Evolutionary conservation across 805 yeast genomes (phyloP), one percentile per base, ranked within the genome.

Genomic region (Teunomyces atbi): DNA sequence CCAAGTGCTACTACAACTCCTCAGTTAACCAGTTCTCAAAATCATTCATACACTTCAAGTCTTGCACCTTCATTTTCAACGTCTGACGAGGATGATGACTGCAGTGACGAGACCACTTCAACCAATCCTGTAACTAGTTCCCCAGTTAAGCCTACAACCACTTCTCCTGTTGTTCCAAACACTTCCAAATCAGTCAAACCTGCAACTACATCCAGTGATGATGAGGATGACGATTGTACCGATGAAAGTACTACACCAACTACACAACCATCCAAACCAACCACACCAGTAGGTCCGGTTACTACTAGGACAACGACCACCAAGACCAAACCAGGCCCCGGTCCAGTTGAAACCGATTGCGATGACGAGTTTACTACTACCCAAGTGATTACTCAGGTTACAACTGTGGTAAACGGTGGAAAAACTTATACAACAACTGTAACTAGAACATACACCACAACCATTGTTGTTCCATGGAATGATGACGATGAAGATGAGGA

Each of bases 1-100:
- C 41, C 48, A 18, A 13, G 39, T 13, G 42, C 18, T 21, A 30
- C 18, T 26, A 23, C 35, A 32, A 28, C 44, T 39, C 41, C 18
- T 30, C 19, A 43, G 6, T 28, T 12, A 12, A n/a, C 38, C 10
- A 11, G 7, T 20, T 11, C 18, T 28, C 23, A n/a, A 3, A 32
- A 45, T n/a, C 23, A 30, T 15, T 20, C 20, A 27, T 37, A 36
- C 19, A 21, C 26, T 2, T 23, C 26, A 23, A 23, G 26, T 11
- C 26, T 13, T 21, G 30, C 26, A 3, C 27, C 49, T 13, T 16
- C 26, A 8, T 23, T 23, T 23, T 19, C 46, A 12, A 32, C 35
- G 28, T 53, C 45, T 28, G 57, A 53, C 21, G 57, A 54, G 8
- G 50, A 45, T 27, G 56, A 36, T 11, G 13, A 36, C 27, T 36